Percentiles rank a stretch among this genome's conserved stretches.
Evolutionary conservation across 768 basidiomycete species (phyloP).

Genomic region (Collybia mongolica): DNA sequence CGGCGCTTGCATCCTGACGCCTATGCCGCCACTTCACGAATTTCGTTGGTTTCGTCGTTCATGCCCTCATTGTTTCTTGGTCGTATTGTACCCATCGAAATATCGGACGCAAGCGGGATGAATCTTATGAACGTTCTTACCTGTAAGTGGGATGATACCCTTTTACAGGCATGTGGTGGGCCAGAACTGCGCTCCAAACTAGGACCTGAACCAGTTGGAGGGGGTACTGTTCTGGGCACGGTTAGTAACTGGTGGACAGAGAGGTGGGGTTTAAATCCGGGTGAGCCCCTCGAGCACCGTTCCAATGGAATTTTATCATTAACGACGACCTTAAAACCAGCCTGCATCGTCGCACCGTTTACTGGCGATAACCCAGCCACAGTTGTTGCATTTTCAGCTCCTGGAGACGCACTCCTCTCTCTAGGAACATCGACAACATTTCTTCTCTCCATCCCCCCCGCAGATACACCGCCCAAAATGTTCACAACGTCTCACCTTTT

Average conservation of each 20-base stretch:
- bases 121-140: conserved; percentile 80
- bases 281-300: conserved; percentile 28
- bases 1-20: conserved; percentile 48
- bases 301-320: background rate
- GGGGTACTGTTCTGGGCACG: conserved; percentile 64
- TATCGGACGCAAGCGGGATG: conserved; percentile 90
- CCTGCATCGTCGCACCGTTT: conserved; percentile 79
- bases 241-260: conserved; percentile 71
- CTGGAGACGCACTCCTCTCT: conserved; percentile 82
- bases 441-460: conserved; percentile 72
- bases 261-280: conserved; percentile 71
- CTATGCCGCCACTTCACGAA: conserved; percentile 60
- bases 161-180: conserved; percentile 70
- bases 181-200: conserved; percentile 65
- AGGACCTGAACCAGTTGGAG: conserved; percentile 74
- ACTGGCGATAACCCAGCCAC: conserved; percentile 92
- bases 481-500: conserved; percentile 76
- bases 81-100: conserved; percentile 74
- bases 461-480: conserved; percentile 60
- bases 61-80: conserved; percentile 82
- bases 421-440: conserved; percentile 89
- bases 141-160: conserved; percentile 68
- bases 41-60: conserved; percentile 84
- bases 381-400: conserved; percentile 68
- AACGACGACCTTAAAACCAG: conserved; percentile 29